Percentiles rank a stretch among this genome's conserved stretches.
Conservation (phyloP, 164 flowering plant genomes). For the Stephania cephalantha region DNA sequence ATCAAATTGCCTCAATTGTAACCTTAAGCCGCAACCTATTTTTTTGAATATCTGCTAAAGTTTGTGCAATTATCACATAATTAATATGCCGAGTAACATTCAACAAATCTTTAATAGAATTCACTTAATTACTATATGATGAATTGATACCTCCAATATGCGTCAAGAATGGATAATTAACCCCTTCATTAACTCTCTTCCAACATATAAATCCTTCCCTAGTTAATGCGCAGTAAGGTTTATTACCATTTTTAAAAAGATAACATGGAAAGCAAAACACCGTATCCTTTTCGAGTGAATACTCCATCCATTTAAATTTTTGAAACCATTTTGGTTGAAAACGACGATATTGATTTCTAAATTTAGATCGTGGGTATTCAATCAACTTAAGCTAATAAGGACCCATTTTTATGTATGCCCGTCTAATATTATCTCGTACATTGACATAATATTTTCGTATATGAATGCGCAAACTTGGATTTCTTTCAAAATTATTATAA, state of each 20-base stretch:
- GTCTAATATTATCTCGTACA: not conserved
- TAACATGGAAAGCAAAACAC: slow-evolving; percentile 5
- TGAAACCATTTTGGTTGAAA: not conserved
- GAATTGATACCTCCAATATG: not conserved
- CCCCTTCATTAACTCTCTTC: slow-evolving; percentile 3
- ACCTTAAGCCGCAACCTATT: slow-evolving; percentile 7
- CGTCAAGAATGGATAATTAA: not conserved
- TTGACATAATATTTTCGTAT: not conserved
- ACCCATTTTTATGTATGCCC: not conserved
- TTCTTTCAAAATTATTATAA: not conserved
- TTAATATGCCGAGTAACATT: slow-evolving; percentile 7
- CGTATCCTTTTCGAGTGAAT: not conserved
- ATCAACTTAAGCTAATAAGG: too few species aligned
- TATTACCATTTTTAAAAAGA: slow-evolving; percentile 1
- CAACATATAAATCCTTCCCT: slow-evolving; percentile 1
- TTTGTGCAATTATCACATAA: not conserved
- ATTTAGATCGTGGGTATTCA: not conserved
- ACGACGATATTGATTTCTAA: not conserved
- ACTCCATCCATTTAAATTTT: not conserved
- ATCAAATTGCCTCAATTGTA: not conserved
- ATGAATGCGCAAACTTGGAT: not conserved
- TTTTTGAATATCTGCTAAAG: not conserved
- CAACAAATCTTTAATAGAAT: not conserved
- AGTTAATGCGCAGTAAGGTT: not conserved
- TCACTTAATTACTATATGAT: not conserved